Evolutionary conservation across 192 early-diverging fungal genomes (phyloP).

Genomic region (Fimicolochytrium jonesii): DNA sequence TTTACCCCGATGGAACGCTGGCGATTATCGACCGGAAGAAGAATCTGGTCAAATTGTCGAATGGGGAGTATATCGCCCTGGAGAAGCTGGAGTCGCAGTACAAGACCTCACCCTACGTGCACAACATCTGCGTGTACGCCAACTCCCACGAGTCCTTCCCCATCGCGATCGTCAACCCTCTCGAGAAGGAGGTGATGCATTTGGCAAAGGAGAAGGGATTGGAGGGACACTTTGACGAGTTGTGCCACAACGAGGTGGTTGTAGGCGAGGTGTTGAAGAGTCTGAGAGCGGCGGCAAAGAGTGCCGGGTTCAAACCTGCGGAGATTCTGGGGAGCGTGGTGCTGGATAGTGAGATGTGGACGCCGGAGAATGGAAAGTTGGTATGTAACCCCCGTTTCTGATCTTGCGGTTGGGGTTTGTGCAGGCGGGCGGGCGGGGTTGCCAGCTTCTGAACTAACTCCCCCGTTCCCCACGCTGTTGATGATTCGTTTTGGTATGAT

Average conservation of each 20-base stretch:
- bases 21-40: slow-evolving; percentile 87
- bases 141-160: slow-evolving; percentile 67
- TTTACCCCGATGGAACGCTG: slow-evolving; percentile 70
- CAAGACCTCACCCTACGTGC: slow-evolving; percentile 64
- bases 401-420: too few relatives aligned
- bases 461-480: slow-evolving; percentile 28
- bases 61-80: slow-evolving; percentile 88
- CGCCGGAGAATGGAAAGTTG: slow-evolving; percentile 73
- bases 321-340: slow-evolving; percentile 69
- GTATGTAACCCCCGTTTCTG: not conserved
- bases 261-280: slow-evolving; percentile 46
- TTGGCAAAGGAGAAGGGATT: slow-evolving; percentile 22
- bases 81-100: slow-evolving; percentile 93
- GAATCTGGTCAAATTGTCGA: slow-evolving; percentile 88
- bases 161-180: slow-evolving; percentile 72
- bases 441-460: not conserved
- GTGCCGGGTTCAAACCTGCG: slow-evolving; percentile 60
- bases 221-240: slow-evolving; percentile 36
- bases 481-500: too few relatives aligned
- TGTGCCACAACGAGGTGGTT: slow-evolving; percentile 42
- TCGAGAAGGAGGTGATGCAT: slow-evolving; percentile 39
- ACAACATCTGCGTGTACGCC: slow-evolving; percentile 62
- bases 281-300: slow-evolving; percentile 58
- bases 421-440: too few relatives aligned
- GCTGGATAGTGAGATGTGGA: slow-evolving; percentile 81